These are phyloP conservation scores for Phallus indusiatus DNA, from an alignment of 768 basidiomycete genomes.

Conservation along the genomic window DNA sequence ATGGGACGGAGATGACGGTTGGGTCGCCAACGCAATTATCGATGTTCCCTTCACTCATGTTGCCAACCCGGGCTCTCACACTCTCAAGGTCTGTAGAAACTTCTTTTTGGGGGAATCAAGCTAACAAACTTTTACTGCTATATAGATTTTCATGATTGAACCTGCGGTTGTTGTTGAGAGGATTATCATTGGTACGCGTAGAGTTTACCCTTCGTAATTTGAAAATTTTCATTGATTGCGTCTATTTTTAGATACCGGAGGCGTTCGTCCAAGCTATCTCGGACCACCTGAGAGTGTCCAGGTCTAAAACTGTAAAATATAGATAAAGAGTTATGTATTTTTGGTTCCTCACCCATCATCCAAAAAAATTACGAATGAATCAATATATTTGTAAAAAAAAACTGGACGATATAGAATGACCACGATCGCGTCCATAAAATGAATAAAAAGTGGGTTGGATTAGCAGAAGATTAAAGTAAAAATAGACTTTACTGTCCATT, in stretches of 20 bases:
- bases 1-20: constrained; percentile 42
- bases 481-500: no score
- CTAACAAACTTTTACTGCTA: neutral
- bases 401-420: no score
- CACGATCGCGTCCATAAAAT: no score
- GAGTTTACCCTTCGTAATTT: constrained; percentile 6
- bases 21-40: constrained; percentile 45
- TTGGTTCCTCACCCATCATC: neutral
- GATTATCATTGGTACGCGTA: constrained; percentile 45
- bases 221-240: neutral
- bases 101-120: neutral
- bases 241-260: constrained; percentile 40
- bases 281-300: constrained; percentile 51
- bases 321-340: neutral
- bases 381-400: no score
- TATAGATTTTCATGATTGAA: constrained; percentile 45
- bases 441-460: no score
- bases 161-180: constrained; percentile 53
- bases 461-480: no score
- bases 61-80: constrained; percentile 44
- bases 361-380: neutral
- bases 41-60: constrained; percentile 30
- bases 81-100: constrained; percentile 36
- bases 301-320: constrained; percentile 9
- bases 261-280: constrained; percentile 45